Evolutionary conservation across 1,284 basidiomycete species (phyloP).

Genomic region (Fistulina hepatica): DNA sequence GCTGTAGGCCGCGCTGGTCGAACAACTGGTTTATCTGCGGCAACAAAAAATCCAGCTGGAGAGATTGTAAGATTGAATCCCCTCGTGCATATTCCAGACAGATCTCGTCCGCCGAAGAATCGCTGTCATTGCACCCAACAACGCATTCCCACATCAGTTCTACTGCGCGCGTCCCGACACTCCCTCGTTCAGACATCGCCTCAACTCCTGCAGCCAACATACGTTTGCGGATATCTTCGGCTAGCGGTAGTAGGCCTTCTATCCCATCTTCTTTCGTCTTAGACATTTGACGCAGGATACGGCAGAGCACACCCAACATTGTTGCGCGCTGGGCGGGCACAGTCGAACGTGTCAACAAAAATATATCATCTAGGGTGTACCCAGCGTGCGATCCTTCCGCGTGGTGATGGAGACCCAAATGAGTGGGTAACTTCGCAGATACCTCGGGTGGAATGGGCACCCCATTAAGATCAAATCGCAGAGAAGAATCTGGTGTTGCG

Average conservation of each 20-base stretch:
- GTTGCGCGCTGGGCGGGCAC: slow-evolving; percentile 76
- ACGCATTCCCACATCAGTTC: slow-evolving; percentile 63
- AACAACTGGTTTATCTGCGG: slow-evolving; percentile 33
- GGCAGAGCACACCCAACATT: slow-evolving; percentile 68
- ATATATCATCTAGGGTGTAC: slow-evolving; percentile 83
- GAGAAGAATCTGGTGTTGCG: slow-evolving; percentile 19
- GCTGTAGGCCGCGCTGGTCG: slow-evolving; percentile 32
- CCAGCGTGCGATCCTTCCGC: slow-evolving; percentile 72
- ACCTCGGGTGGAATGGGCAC: slow-evolving; percentile 43
- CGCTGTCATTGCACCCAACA: slow-evolving; percentile 42
- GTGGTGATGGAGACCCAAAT: slow-evolving; percentile 87
- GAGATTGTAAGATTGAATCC: slow-evolving; percentile 28
- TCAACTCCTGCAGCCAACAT: slow-evolving; percentile 57
- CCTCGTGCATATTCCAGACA: slow-evolving; percentile 31
- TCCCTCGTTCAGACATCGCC: slow-evolving; percentile 55
- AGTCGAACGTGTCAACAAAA: slow-evolving; percentile 72
- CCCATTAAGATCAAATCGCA: slow-evolving; percentile 72
- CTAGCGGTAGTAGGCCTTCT: slow-evolving; percentile 33
- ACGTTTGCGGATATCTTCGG: slow-evolving; percentile 37
- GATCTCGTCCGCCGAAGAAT: slow-evolving; percentile 17
- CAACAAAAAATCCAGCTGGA: slow-evolving; percentile 47
- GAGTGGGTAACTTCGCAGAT: slow-evolving; percentile 54
- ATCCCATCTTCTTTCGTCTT: slow-evolving; percentile 23
- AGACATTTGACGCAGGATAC: slow-evolving; percentile 40
- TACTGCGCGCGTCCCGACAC: slow-evolving; percentile 52